These are phyloP conservation scores for Teratosphaeriaceae sp. DNA, from an alignment of 2,329 filamentous ascomycete genomes.

Conservation along the genomic window DNA sequence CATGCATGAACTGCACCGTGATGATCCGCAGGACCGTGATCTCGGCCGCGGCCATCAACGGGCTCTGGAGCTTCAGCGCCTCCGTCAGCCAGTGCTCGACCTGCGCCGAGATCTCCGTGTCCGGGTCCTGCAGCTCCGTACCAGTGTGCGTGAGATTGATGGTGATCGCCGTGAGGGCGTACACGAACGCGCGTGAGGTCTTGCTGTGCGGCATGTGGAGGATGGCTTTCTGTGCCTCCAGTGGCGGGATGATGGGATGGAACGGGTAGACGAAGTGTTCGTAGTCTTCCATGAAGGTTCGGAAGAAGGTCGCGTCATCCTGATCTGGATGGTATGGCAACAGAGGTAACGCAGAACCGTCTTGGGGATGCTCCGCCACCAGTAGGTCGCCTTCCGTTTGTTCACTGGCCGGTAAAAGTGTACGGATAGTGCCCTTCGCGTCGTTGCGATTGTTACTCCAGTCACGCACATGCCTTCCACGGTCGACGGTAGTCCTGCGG, in stretches of 20 bases:
- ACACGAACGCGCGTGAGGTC: neutral
- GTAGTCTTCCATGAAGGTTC: neutral
- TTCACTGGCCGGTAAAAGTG: neutral
- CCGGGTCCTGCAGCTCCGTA: neutral
- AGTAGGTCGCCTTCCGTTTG: too few species aligned
- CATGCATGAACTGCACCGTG: neutral
- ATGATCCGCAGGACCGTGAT: neutral
- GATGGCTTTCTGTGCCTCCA: neutral
- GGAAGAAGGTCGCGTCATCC: too few species aligned
- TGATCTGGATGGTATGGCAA: too few species aligned
- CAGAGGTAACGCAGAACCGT: too few species aligned
- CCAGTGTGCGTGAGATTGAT: neutral
- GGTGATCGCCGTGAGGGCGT: neutral
- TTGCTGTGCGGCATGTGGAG: neutral
- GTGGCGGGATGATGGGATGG: slow-evolving; percentile 25
- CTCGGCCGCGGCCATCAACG: neutral
- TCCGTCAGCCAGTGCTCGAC: neutral
- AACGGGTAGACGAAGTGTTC: slow-evolving; percentile 27
- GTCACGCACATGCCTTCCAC: neutral
- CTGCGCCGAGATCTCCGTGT: neutral
- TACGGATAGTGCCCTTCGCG: neutral
- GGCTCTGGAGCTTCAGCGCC: neutral
- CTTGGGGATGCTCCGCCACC: too few species aligned
- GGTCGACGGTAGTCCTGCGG: neutral
- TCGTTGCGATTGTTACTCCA: neutral